Evolutionary conservation across 2,329 filamentous ascomycete species (phyloP).

Genomic region (Pseudogymnoascus sp.): DNA sequence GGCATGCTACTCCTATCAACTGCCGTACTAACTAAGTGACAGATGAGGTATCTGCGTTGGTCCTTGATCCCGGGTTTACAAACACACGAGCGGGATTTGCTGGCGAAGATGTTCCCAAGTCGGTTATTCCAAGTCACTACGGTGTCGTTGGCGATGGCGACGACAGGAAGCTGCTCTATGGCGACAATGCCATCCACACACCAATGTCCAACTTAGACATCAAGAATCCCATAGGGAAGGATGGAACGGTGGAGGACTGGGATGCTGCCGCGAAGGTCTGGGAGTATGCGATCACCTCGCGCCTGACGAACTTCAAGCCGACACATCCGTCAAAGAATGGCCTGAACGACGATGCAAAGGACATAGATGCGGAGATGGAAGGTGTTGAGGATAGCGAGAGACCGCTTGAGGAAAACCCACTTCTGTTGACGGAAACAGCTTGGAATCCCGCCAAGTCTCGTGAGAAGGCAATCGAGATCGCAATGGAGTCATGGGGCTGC

Average conservation of each 20-base stretch:
- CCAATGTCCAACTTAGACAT: slow-evolving; percentile 72
- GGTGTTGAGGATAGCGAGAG: slow-evolving; percentile 59
- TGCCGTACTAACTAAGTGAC: slow-evolving; percentile 13
- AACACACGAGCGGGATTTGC: slow-evolving; percentile 91
- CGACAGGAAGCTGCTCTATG: slow-evolving; percentile 59
- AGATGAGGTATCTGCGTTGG: slow-evolving; percentile 97
- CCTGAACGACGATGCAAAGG: slow-evolving; percentile 60
- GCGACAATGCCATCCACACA: slow-evolving; percentile 81
- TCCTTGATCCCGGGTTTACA: slow-evolving; percentile 91
- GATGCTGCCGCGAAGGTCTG: slow-evolving; percentile 82
- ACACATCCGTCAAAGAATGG: slow-evolving; percentile 68
- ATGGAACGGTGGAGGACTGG: slow-evolving; percentile 94
- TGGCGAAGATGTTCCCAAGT: slow-evolving; percentile 94
- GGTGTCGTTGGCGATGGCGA: slow-evolving; percentile 49
- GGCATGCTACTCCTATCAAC: slow-evolving; percentile 8
- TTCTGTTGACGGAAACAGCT: slow-evolving; percentile 87
- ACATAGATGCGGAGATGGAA: slow-evolving; percentile 54
- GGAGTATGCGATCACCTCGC: slow-evolving; percentile 86
- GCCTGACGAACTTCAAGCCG: slow-evolving; percentile 70
- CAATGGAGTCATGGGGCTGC: slow-evolving; percentile 93
- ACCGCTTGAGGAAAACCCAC: slow-evolving; percentile 77
- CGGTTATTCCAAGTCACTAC: slow-evolving; percentile 85
- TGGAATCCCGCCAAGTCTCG: slow-evolving; percentile 85
- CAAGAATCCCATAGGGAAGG: slow-evolving; percentile 82
- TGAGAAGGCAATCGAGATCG: slow-evolving; percentile 91